Base-by-base conservation (phyloP, 345 rosid species). In the Microcos paniculata region DNA sequence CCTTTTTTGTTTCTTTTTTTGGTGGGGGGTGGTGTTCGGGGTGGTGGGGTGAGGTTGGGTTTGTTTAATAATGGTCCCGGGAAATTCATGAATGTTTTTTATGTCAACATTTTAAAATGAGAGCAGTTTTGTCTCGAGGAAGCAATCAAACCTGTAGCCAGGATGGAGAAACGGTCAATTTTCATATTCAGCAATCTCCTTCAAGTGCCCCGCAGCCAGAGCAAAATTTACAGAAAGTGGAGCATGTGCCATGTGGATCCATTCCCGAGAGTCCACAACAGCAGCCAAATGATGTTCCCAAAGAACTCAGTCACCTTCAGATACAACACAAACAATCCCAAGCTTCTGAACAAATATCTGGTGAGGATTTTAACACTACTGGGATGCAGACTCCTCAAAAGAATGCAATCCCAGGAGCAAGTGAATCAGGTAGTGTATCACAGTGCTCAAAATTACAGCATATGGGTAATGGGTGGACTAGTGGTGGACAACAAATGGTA, bases 261-360 rank as follows among this genome's bases (percentile, higher is more conserved):
- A 58, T 77, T 63, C 30, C 6, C 23, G 63, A n/a, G 31, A 59
- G 66, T 18, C 58, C 35, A 6, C 11, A 63, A 68, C 90, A 92
- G 98, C 79, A 94, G 92, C 91, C 38, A 94, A 94, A 88, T 61
- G 87, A 83, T 72, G 65, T 24, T 57, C 68, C 76, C 23, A 80
- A 77, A 80, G 90, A 82, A 53, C 70, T 51, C 31, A 79, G 72
- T 81, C 72, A 73, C 26, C 77, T 62, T 0, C 82, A 74, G 12
- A 55, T 82, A 70, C 91, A 85, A 52, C 89, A 78, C 76, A 85
- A 78, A 66, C 88, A 85, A 80, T 76, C 85, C 59, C 94, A 86
- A 79, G 89, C 88, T 70, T 79, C 74, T 57, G 85, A 84, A 75
- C 86, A 85, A 78, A 73, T 30, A 76, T 72, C 89, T 65, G 56